These are phyloP conservation scores for Neurospora crassa DNA, from an alignment of 2,329 filamentous ascomycete genomes.

Conservation along the genomic window DNA sequence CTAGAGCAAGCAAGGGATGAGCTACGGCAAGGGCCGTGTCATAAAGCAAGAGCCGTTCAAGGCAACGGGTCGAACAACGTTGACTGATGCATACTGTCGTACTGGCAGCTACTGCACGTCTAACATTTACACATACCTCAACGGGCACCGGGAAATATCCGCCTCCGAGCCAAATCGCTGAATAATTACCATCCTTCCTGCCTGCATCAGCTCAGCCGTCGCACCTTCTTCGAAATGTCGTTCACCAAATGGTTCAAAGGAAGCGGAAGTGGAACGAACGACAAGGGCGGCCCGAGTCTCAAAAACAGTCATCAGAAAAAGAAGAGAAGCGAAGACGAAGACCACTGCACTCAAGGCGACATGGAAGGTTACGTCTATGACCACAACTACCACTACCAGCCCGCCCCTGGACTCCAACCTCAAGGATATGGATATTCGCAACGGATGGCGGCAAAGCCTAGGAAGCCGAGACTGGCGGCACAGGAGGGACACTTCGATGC, in stretches of 20 bases:
- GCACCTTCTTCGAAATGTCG: not conserved
- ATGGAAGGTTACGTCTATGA: not conserved
- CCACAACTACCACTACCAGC: not conserved
- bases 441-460: not conserved
- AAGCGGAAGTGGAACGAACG: not conserved
- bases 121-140: not conserved
- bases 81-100: not conserved
- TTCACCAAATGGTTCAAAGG: not conserved
- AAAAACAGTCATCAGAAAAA: not conserved
- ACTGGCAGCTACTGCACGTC: not conserved
- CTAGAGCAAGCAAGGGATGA: not conserved
- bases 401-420: not conserved
- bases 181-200: not conserved
- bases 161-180: not conserved
- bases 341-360: not conserved
- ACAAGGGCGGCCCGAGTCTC: not conserved
- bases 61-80: not conserved
- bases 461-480: not conserved
- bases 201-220: not conserved
- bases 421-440: not conserved
- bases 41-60: not conserved
- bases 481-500: conserved; percentile 37
- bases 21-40: not conserved
- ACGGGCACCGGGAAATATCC: not conserved
- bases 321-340: not conserved